A percentile compares a stretch with the other conserved stretches of the same genome.
Conservation (phyloP, 148 eudicot genomes). For the Silene uniflora region DNA sequence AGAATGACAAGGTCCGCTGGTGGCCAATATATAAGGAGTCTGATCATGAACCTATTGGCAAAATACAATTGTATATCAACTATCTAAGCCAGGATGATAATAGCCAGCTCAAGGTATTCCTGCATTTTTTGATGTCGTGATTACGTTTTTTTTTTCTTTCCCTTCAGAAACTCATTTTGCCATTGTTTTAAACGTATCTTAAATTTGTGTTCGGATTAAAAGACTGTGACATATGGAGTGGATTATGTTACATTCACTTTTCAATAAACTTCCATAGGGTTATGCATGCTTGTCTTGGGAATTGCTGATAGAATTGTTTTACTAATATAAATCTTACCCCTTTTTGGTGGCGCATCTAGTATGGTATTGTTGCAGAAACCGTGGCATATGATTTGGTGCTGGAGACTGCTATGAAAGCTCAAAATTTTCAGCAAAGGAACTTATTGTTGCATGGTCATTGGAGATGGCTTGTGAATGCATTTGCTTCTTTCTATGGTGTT, state of each 20-base stretch:
- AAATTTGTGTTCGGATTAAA: not conserved
- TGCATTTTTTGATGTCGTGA: not conserved
- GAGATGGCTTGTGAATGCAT: slow-evolving; percentile 46
- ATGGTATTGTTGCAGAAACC: slow-evolving; percentile 41
- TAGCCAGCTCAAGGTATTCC: slow-evolving; percentile 36
- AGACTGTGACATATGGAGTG: not conserved
- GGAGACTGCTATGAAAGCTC: slow-evolving; percentile 43
- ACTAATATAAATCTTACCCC: not conserved
- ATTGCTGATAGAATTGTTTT: not conserved
- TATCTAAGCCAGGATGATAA: slow-evolving; percentile 33
- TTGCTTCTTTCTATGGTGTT: slow-evolving; percentile 40
- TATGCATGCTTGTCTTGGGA: not conserved
- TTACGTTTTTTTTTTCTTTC: not conserved
- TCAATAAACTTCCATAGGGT: not conserved
- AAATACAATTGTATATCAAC: slow-evolving; percentile 29
- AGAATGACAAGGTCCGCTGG: slow-evolving; percentile 40
- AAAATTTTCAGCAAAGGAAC: slow-evolving; percentile 35
- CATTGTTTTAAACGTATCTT: not conserved
- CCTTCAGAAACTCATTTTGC: not conserved
- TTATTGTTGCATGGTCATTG: slow-evolving; percentile 35
- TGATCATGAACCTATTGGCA: slow-evolving; percentile 38
- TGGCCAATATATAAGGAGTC: slow-evolving; percentile 34
- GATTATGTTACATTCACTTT: not conserved
- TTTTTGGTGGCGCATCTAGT: slow-evolving; percentile 26
- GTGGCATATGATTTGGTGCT: slow-evolving; percentile 39